Evolutionary conservation across 1,139 yeast genomes (phyloP).

Genomic region (Citeromyces hawaiiensis): DNA sequence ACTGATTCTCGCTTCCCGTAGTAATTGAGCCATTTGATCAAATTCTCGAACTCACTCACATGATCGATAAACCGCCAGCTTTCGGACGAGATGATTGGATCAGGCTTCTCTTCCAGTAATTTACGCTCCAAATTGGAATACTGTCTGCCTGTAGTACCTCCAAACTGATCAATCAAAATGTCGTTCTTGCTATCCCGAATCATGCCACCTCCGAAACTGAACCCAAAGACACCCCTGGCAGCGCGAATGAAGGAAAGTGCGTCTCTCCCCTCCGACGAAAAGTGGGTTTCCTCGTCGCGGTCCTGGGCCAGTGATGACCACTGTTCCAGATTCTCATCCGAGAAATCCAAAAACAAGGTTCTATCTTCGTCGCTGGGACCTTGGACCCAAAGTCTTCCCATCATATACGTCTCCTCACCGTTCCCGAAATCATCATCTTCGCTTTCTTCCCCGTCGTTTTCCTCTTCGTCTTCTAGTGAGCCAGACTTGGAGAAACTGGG

Average conservation of each 20-base stretch:
- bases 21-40: slow-evolving; percentile 57
- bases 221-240: slow-evolving; percentile 9
- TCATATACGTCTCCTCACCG: slow-evolving; percentile 48
- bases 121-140: slow-evolving; percentile 42
- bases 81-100: slow-evolving; percentile 32
- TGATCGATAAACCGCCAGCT: slow-evolving; percentile 64
- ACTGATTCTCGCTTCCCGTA: slow-evolving; percentile 68
- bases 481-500: slow-evolving; percentile 39
- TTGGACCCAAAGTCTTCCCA: slow-evolving; percentile 89
- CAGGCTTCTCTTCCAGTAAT: slow-evolving; percentile 52
- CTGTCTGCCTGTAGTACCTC: slow-evolving; percentile 22
- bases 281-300: slow-evolving; percentile 6
- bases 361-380: slow-evolving; percentile 73
- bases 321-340: slow-evolving; percentile 18
- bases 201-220: slow-evolving; percentile 13
- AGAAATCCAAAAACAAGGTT: slow-evolving; percentile 23
- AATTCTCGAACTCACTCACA: slow-evolving; percentile 39
- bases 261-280: slow-evolving; percentile 10
- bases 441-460: slow-evolving; percentile 15
- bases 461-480: slow-evolving; percentile 24
- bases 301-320: slow-evolving; percentile 17
- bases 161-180: slow-evolving; percentile 26
- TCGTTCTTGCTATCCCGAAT: slow-evolving; percentile 8
- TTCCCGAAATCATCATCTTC: slow-evolving; percentile 22
- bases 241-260: slow-evolving; percentile 4